Base-by-base conservation (phyloP, 306 rosid species). In the Sophora flavescens region DNA sequence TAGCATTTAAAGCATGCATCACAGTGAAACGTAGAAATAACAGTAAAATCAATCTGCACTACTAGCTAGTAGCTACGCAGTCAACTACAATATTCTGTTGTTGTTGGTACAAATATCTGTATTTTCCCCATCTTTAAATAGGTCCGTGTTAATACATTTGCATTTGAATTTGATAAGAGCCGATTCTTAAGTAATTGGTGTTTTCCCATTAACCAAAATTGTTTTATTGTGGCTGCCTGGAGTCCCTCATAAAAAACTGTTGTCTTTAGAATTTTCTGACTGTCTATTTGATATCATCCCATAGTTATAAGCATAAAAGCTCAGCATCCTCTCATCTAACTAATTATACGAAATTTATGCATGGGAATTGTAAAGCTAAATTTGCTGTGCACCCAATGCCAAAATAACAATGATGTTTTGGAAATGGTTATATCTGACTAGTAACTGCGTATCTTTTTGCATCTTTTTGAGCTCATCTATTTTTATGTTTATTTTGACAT, bases 161-260 rank as follows among this genome's bases (percentile, higher is more conserved):
- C 74, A 53, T 76, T 68, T 68, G 59, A 54, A 44, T 77, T 57
- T 77, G 62, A 41, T 33, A 64, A 14, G 16, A 58, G 4, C 15
- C 3, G 2, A 58, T n/a, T 30, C 70, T n/a, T 77, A 47, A 8
- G 59, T 65, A 64, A 4, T 35, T 35, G 41, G 52, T 44, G 61
- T 35, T 33, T 68, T 68, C 50, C 32, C 22, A 22, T 18, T 16
- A 45, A 35, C 44, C 14, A 17, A 58, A 45, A 45, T 33, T 68
- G 70, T 78, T 68, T 36, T 33, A 59, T 54, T 30, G 68, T 33
- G 22, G 1, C 38, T 41, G 39, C 15, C 44, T 63, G 74, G 53
- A 28, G 73, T 63, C 83, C 39, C 48, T 63, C 60, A 11, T 45
- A 16, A 70, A 35, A 65, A 57, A 3, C 16, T 74, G 18, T 60